Evolutionary conservation across 2,329 filamentous ascomycete genomes (phyloP).

Genomic region (Aciculosporium take): DNA sequence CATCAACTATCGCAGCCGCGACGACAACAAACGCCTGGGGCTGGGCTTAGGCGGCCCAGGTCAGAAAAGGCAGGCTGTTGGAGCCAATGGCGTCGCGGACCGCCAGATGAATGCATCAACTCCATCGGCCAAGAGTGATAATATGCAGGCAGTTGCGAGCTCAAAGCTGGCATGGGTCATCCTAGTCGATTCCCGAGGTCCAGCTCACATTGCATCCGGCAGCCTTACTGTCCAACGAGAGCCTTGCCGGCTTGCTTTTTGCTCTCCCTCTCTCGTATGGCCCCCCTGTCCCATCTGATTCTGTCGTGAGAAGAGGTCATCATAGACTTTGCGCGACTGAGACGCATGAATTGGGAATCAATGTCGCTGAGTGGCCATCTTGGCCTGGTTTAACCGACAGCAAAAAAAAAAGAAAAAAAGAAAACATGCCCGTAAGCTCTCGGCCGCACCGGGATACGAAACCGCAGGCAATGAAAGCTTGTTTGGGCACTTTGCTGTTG

Average conservation of each 20-base stretch:
- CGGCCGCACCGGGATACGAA: neutral
- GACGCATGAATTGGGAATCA: neutral
- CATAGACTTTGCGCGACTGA: neutral
- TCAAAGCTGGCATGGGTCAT: slow-evolving; percentile 10
- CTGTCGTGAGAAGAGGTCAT: neutral
- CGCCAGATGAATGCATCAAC: neutral
- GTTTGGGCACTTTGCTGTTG: neutral
- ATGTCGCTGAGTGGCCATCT: neutral
- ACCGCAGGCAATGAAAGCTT: neutral
- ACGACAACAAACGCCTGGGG: slow-evolving; percentile 7
- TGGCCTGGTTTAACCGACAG: neutral
- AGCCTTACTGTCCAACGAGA: slow-evolving; percentile 6
- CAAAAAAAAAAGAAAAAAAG: neutral
- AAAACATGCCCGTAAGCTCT: neutral
- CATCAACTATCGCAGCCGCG: slow-evolving; percentile 3
- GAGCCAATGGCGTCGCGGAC: slow-evolving; percentile 1
- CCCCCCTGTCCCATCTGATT: slow-evolving; percentile 1
- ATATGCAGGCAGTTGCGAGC: slow-evolving; percentile 9
- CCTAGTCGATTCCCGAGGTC: slow-evolving; percentile 2
- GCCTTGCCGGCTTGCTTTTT: neutral
- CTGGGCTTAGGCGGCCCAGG: slow-evolving; percentile 11
- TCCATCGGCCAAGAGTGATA: slow-evolving; percentile 5
- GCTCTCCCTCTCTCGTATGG: neutral
- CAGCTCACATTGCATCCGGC: slow-evolving; percentile 5
- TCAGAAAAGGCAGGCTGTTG: slow-evolving; percentile 8